Percentiles rank a stretch among this genome's conserved stretches.
Evolutionary conservation across 768 basidiomycete genomes (phyloP).

Genomic region (Trametes cubensis): DNA sequence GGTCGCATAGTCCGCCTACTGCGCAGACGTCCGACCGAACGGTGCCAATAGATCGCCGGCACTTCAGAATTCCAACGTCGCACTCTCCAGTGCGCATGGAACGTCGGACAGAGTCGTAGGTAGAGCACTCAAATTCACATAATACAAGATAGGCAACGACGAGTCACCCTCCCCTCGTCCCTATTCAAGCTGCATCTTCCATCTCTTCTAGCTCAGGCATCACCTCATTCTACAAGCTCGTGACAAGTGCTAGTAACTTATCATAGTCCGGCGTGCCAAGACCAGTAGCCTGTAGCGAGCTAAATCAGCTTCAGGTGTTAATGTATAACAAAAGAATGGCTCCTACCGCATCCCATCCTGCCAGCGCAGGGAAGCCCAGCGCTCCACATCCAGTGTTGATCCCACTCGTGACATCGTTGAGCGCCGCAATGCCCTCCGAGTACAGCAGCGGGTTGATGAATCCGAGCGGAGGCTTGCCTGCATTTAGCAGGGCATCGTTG

Average conservation of each 20-base stretch:
- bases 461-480: constrained; percentile 35
- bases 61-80: no score
- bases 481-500: constrained; percentile 36
- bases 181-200: no score
- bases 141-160: no score
- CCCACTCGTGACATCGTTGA: constrained; percentile 31
- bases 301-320: not conserved
- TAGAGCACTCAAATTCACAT: no score
- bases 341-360: constrained; percentile 38
- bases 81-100: no score
- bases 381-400: constrained; percentile 32
- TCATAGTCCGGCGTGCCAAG: constrained; percentile 64
- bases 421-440: constrained; percentile 22
- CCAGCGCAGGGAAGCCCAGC: constrained; percentile 35
- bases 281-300: constrained; percentile 50
- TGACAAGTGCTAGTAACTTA: constrained; percentile 17
- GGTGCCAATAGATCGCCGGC: no score
- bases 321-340: not conserved
- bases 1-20: no score
- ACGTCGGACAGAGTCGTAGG: no score
- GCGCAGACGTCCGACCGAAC: no score
- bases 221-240: not conserved
- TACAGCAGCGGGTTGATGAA: constrained; percentile 36
- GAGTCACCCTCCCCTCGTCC: no score
- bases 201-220: no score